phyloP scores from a whole-genome alignment of 805 yeast species.

The Saturnispora quitensis region DNA sequence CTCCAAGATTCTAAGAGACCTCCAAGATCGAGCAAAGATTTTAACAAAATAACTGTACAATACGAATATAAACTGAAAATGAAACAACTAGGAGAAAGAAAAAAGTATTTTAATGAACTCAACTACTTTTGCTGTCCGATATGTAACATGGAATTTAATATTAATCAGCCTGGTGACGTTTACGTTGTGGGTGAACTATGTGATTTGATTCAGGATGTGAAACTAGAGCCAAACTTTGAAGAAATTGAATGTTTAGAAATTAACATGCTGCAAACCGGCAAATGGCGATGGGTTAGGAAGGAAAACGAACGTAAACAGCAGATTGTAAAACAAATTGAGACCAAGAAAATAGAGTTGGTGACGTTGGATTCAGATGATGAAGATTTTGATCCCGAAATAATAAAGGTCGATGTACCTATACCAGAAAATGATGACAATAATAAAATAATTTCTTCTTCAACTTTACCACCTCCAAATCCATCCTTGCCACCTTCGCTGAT shows the following conservation, averaged over 20 bases:
- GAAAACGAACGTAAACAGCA: slow-evolving; percentile 6
- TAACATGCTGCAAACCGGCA: slow-evolving; percentile 17
- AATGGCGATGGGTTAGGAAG: slow-evolving; percentile 17
- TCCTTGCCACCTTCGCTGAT: background rate
- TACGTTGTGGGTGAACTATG: slow-evolving; percentile 26
- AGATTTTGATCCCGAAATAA: slow-evolving; percentile 9
- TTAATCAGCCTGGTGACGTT: slow-evolving; percentile 25
- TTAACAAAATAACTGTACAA: slow-evolving; percentile 17
- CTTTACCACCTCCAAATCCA: background rate
- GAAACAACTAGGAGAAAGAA: slow-evolving; percentile 14
- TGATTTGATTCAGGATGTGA: slow-evolving; percentile 18
- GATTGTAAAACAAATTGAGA: background rate
- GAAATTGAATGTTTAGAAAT: slow-evolving; percentile 20
- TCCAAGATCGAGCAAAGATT: slow-evolving; percentile 15
- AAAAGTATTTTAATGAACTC: slow-evolving; percentile 19
- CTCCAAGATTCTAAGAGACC: slow-evolving; percentile 22
- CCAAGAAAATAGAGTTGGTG: slow-evolving; percentile 12
- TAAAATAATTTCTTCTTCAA: background rate
- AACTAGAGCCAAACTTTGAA: slow-evolving; percentile 12
- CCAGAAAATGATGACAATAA: background rate
- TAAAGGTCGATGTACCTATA: background rate
- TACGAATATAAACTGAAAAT: slow-evolving; percentile 18
- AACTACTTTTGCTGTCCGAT: slow-evolving; percentile 28
- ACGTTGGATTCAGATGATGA: slow-evolving; percentile 14
- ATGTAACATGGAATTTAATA: slow-evolving; percentile 28